phyloP scores from a whole-genome alignment of 192 early-diverging fungal species.

The Entomortierella lignicola region DNA sequence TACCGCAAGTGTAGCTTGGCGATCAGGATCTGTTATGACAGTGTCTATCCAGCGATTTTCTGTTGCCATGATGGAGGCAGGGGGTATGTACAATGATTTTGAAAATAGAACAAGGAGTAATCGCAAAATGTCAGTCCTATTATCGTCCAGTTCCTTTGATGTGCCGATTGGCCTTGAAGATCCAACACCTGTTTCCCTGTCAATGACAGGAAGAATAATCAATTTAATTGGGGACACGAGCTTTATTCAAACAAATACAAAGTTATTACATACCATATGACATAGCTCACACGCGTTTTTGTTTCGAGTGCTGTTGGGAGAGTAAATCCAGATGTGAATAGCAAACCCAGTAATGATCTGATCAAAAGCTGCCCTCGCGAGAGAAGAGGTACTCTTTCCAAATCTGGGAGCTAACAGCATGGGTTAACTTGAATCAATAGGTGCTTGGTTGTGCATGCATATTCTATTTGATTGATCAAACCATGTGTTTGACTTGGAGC shows the following conservation, averaged over 20 bases:
- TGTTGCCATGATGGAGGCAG: slow-evolving; percentile 57
- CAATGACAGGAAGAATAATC: background rate
- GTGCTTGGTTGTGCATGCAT: background rate
- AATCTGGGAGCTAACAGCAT: slow-evolving; percentile 2
- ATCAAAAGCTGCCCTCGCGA: slow-evolving; percentile 67
- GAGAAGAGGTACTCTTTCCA: slow-evolving; percentile 12
- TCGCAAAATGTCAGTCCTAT: slow-evolving; percentile 83
- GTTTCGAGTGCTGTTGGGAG: slow-evolving; percentile 64
- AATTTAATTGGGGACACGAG: background rate
- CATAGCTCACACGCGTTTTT: slow-evolving; percentile 64
- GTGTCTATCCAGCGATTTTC: slow-evolving; percentile 70
- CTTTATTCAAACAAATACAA: no score
- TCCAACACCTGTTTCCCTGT: slow-evolving; percentile 78
- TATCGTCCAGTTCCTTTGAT: slow-evolving; percentile 73
- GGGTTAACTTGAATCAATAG: background rate
- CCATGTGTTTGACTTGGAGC: no score
- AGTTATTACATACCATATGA: slow-evolving; percentile 66
- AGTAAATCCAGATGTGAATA: slow-evolving; percentile 79
- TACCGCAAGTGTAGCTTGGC: slow-evolving; percentile 78
- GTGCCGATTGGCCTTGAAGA: slow-evolving; percentile 75
- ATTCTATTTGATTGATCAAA: no score
- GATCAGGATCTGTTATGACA: slow-evolving; percentile 67
- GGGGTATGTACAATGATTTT: slow-evolving; percentile 80
- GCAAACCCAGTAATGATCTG: slow-evolving; percentile 60
- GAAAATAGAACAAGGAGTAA: slow-evolving; percentile 84